phyloP scores from a whole-genome alignment of 345 rosid species.

The Noccaea caerulescens region DNA sequence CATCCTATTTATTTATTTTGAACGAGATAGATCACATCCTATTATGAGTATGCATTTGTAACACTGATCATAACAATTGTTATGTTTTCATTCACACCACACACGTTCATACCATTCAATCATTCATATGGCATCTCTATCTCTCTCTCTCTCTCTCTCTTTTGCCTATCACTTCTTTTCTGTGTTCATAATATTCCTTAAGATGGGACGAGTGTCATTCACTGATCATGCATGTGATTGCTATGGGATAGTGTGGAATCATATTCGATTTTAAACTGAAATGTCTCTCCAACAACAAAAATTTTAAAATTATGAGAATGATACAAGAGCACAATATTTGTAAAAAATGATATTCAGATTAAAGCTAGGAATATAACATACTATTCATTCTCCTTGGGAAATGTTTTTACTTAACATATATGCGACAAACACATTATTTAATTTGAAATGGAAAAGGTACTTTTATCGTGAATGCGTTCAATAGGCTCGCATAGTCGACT shows the following conservation, averaged over 20 bases:
- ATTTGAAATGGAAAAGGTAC: background rate
- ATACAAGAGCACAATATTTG: too few species aligned
- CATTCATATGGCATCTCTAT: conserved; percentile 1
- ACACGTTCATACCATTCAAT: background rate
- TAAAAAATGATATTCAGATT: too few species aligned
- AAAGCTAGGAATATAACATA: too few species aligned
- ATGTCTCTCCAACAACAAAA: too few species aligned
- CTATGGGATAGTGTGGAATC: background rate
- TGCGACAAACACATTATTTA: too few species aligned
- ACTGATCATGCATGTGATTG: conserved; percentile 4
- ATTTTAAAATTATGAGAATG: too few species aligned
- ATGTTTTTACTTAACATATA: too few species aligned
- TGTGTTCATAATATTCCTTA: background rate
- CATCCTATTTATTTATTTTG: too few species aligned
- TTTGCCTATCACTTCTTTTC: background rate
- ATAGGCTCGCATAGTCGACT: conserved; percentile 26
- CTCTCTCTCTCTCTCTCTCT: background rate
- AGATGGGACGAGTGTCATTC: conserved; percentile 18
- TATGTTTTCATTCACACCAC: background rate
- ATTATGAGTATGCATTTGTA: background rate
- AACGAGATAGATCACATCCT: too few species aligned
- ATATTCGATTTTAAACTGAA: too few species aligned
- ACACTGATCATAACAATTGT: background rate
- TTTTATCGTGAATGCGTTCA: conserved; percentile 19
- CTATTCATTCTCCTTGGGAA: too few species aligned